phyloP scores from a whole-genome alignment of 164 flowering plant species.

The Piper longum region DNA sequence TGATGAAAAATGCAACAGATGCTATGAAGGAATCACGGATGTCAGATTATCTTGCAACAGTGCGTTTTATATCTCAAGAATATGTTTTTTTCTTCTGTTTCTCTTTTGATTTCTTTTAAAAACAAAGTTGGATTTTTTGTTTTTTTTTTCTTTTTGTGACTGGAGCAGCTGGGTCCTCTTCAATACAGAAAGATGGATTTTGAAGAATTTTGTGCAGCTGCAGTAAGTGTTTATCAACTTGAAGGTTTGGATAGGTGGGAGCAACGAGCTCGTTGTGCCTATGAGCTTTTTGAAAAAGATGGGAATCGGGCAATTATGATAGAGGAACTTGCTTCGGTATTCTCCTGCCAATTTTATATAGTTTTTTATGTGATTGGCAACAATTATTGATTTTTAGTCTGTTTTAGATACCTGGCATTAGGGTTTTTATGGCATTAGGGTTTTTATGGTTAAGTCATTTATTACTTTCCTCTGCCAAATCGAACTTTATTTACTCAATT shows the following conservation, averaged over 20 bases:
- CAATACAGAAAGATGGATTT: constrained; percentile 88
- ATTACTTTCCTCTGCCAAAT: too few relatives aligned
- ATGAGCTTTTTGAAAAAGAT: constrained; percentile 76
- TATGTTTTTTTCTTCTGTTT: too few relatives aligned
- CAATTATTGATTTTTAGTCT: too few relatives aligned
- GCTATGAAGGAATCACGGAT: constrained; percentile 90
- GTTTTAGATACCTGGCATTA: too few relatives aligned
- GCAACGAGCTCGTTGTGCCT: constrained; percentile 85
- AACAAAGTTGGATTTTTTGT: too few relatives aligned
- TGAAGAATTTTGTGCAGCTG: constrained; percentile 92
- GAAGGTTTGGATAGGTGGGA: constrained; percentile 92
- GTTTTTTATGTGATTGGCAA: not conserved
- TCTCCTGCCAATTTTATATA: constrained; percentile 4
- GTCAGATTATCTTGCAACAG: constrained; percentile 59
- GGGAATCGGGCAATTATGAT: constrained; percentile 85
- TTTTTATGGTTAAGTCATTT: too few relatives aligned
- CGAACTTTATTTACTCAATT: too few relatives aligned
- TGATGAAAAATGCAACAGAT: constrained; percentile 68
- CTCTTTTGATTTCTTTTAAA: too few relatives aligned
- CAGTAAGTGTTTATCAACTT: constrained; percentile 76
- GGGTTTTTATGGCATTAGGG: too few relatives aligned
- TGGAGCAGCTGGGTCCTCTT: constrained; percentile 59
- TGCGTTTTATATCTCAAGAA: constrained; percentile 11
- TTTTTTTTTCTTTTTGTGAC: not conserved
- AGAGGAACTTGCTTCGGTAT: constrained; percentile 88